Conservation (phyloP, 179 eudicot genomes). For the Silene noctiflora region DNA sequence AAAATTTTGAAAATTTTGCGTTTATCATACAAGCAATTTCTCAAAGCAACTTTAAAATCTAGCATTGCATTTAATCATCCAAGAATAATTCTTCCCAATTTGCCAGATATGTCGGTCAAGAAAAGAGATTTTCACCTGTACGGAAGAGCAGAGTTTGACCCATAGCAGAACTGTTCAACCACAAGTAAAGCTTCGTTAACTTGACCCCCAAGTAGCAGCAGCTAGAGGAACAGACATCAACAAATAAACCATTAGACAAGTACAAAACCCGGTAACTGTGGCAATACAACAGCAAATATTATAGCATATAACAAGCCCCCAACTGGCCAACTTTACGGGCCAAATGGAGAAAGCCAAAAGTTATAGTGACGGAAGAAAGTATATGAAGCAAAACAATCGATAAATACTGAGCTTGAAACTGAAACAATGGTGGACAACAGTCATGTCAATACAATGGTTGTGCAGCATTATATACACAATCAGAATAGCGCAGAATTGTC, state of each 20-base stretch:
- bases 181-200: conserved; percentile 63
- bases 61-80: neutral
- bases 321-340: neutral
- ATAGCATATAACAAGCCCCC: neutral
- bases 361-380: neutral
- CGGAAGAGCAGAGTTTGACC: conserved; percentile 41
- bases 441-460: neutral
- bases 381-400: neutral
- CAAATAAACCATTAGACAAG: conserved; percentile 4
- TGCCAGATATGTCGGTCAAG: conserved; percentile 1
- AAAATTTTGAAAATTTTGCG: neutral
- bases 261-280: conserved; percentile 3
- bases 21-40: neutral
- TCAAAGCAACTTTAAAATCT: neutral
- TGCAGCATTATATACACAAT: neutral
- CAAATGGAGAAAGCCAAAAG: neutral
- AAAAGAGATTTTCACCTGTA: conserved; percentile 49
- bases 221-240: conserved; percentile 34
- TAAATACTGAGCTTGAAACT: neutral
- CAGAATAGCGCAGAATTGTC: neutral
- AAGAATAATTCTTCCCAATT: neutral
- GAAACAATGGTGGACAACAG: too few relatives aligned
- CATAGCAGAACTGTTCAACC: conserved; percentile 45
- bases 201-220: conserved; percentile 63
- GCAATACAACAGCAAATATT: neutral